Base-by-base conservation (phyloP, 768 basidiomycete genomes). In the Suillus fuscotomentosus region DNA sequence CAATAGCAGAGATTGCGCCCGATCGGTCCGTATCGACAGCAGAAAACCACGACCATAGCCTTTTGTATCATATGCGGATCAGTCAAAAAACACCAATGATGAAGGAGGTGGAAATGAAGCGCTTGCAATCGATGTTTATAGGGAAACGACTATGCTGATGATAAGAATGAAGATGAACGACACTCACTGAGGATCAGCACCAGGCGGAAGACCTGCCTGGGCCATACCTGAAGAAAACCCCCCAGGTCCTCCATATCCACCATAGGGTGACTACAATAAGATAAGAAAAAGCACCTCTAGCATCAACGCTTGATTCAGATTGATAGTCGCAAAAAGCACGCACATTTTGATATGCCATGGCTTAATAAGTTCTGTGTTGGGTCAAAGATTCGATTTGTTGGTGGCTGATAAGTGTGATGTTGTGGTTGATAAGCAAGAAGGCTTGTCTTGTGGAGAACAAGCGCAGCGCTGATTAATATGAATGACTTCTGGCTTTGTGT, bases 131-230 rank as follows among this genome's bases (percentile, higher is more conserved):
- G 48, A 24, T 7, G 6, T 8, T 24, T 14, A 50, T 27, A 3
- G 3, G 48, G 48, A 15, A 9, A 24, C 2, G 7, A 14, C 48
- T 50, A 50, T 8, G 3, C 22, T 24, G 24, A 50, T 8, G 14
- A 22, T 22, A n/a, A 27, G 3, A 27, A 51, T 27, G 13, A 27
- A 36, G 36, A 9, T 60, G 59, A n/a, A 36, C 15, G 39, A 8
- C 41, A 68, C 89, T 73, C 69, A 94, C 92, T 89, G 86, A 31
- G 90, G 90, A 62, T 94, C 92, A 15, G 87, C 87, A 38, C 88
- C 90, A 13, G 86, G 82, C 7, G 76, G 70, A 7, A 74, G 69
- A 20, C 64, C 67, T 31, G 64, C 62, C 60, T 65, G 70, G 5
- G 50, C 27, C 53, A 60, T 55, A 41, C 60, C 42, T 41, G 39